These are phyloP conservation scores for Boletus speciosus DNA, from an alignment of 768 basidiomycete species.

Conservation along the genomic window DNA sequence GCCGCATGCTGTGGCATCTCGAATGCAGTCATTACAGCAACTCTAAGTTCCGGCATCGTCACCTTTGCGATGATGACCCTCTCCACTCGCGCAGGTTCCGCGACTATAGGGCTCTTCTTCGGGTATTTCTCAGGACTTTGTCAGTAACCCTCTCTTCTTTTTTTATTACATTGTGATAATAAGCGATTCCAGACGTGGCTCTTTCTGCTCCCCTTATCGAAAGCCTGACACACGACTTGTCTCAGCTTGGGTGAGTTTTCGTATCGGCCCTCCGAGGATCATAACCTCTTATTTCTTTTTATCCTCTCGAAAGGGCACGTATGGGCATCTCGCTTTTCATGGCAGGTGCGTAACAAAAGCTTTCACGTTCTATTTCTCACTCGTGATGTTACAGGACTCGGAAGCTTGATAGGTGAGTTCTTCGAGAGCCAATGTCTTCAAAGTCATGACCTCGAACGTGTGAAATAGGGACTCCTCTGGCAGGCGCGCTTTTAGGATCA, in stretches of 20 bases:
- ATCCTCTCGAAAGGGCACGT: conserved; percentile 27
- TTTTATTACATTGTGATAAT: not conserved
- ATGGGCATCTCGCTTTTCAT: conserved; percentile 50
- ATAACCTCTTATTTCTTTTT: conserved; percentile 7
- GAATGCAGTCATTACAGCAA: conserved; percentile 39
- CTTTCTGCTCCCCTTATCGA: conserved; percentile 42
- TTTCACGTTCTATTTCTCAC: not conserved
- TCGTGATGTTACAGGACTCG: conserved; percentile 19
- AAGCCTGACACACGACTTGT: conserved; percentile 39
- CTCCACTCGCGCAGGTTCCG: conserved; percentile 34
- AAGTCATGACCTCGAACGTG: conserved; percentile 20
- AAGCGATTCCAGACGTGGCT: conserved; percentile 32
- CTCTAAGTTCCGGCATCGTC: conserved; percentile 33
- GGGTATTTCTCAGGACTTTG: conserved; percentile 50
- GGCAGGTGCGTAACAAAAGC: conserved; percentile 32
- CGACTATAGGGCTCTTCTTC: conserved; percentile 40
- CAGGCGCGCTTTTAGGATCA: conserved; percentile 51
- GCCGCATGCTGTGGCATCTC: conserved; percentile 41
- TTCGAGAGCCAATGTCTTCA: not conserved
- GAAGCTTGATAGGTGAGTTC: conserved; percentile 21
- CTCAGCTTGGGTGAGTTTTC: conserved; percentile 45
- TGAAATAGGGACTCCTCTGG: conserved; percentile 49
- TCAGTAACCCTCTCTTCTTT: conserved; percentile 20
- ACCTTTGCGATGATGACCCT: conserved; percentile 44
- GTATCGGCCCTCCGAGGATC: conserved; percentile 4